Base-by-base conservation (phyloP, 208 protist genomes). In the Porcisia deanei region DNA sequence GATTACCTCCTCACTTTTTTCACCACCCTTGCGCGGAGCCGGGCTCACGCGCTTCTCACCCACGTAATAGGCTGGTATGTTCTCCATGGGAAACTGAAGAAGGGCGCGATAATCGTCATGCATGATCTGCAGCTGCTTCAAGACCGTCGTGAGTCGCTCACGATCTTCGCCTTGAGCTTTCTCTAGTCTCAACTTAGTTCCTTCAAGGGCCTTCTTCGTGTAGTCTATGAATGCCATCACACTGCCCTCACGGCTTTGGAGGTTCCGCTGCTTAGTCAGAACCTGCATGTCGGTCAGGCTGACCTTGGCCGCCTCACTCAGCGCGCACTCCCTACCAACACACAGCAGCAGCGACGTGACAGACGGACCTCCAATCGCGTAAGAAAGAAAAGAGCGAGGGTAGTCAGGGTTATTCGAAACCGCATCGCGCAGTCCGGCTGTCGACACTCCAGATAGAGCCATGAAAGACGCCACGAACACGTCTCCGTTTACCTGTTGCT, bases 281-380 rank as follows among this genome's bases (percentile, higher is more conserved):
- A 83, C 53, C 37, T 75, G 61, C 22, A 91, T 65, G 53, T 79
- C 68, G 6, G 71, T 73, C 25, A 86, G 64, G 45, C 74, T 79
- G 30, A 34, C 57, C 75, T 81, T 75, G 54, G 66, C 75, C 43
- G 69, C n/a, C n/a, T 61, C 75, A 52, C 45, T 77, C 8, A 71
- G 47, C 14, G 67, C 72, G 39, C 73, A 37, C 54, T 90, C 83
- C 53, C 77, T 77, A 20, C 74, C 73, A 18, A 88, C 77, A 43
- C 76, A 61, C 47, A 91, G 45, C n/a, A 89, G 64, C 59, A 90
- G 47, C 10, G 64, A 53, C n/a, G 78, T 84, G 54, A 86, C 79
- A 71, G 85, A 89, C 41, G 80, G 84, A 45, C 89, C 89, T 37
- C 83, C 80, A 25, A 93, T 53, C 30, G 86, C 85, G 76, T 89